Conservation (phyloP, 805 yeast genomes). For the Clavispora asparagi region DNA sequence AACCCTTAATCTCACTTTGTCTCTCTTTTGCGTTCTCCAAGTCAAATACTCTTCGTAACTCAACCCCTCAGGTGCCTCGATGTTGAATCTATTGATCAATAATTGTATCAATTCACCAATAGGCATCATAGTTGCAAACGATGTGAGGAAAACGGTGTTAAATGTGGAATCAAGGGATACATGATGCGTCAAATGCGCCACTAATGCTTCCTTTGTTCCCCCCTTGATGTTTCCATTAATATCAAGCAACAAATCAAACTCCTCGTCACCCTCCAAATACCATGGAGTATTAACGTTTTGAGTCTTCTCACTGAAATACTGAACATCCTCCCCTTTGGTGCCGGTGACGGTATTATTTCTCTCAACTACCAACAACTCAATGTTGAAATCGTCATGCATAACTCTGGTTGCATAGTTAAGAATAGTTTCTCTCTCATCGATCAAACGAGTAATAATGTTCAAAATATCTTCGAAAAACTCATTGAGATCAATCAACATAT, state of each 20-base stretch:
- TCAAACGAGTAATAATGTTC: slow-evolving; percentile 48
- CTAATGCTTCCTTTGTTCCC: slow-evolving; percentile 72
- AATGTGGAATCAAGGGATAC: slow-evolving; percentile 56
- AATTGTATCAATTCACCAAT: slow-evolving; percentile 56
- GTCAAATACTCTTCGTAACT: slow-evolving; percentile 73
- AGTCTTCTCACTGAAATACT: slow-evolving; percentile 29
- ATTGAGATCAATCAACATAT: slow-evolving; percentile 32
- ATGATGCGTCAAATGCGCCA: slow-evolving; percentile 79
- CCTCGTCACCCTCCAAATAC: slow-evolving; percentile 68
- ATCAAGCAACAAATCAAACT: slow-evolving; percentile 52
- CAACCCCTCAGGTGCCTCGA: slow-evolving; percentile 82
- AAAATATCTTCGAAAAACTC: slow-evolving; percentile 31
- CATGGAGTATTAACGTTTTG: slow-evolving; percentile 51
- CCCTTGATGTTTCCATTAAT: slow-evolving; percentile 72
- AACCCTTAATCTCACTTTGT: slow-evolving; percentile 62
- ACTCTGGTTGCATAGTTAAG: slow-evolving; percentile 71
- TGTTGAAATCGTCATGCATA: slow-evolving; percentile 68
- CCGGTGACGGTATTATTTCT: slow-evolving; percentile 37
- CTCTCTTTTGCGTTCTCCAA: slow-evolving; percentile 70
- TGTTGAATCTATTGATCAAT: slow-evolving; percentile 59
- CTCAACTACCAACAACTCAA: slow-evolving; percentile 48
- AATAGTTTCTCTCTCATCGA: slow-evolving; percentile 66
- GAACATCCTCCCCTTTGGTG: slow-evolving; percentile 33
- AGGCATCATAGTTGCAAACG: slow-evolving; percentile 71
- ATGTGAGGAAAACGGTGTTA: slow-evolving; percentile 63